Percentiles rank a stretch among this genome's conserved stretches.
phyloP scores from a whole-genome alignment of 2,329 filamentous ascomycete genomes.

The Camptophora hylomeconis region DNA sequence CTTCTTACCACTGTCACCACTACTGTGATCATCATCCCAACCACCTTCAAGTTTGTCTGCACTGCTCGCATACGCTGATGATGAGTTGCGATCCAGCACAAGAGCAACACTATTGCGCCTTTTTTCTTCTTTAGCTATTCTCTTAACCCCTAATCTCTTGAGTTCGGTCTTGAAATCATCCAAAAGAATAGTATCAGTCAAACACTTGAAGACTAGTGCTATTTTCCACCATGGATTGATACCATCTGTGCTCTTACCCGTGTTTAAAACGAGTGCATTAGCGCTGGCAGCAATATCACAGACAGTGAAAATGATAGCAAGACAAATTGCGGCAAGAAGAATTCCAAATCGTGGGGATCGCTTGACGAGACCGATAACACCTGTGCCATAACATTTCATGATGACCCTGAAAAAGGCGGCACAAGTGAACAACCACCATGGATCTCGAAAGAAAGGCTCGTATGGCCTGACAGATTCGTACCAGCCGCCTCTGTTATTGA shows the following conservation, averaged over 20 bases:
- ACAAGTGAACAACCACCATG: conserved; percentile 56
- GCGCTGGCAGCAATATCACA: conserved; percentile 49
- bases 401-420: conserved; percentile 45
- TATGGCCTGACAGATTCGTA: conserved; percentile 45
- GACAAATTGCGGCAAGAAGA: conserved; percentile 45
- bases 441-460: conserved; percentile 50
- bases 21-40: conserved; percentile 1
- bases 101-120: conserved; percentile 13
- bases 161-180: conserved; percentile 53
- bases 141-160: conserved; percentile 14
- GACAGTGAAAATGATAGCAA: conserved; percentile 47
- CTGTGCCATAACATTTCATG: conserved; percentile 39
- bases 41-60: no score
- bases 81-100: no score
- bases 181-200: conserved; percentile 53
- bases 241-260: conserved; percentile 16
- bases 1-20: conserved; percentile 3
- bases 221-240: conserved; percentile 52
- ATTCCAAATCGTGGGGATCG: conserved; percentile 52
- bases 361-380: conserved; percentile 41
- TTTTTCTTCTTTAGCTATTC: conserved; percentile 14
- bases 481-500: conserved; percentile 40
- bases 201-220: conserved; percentile 52
- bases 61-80: no score
- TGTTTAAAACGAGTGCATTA: conserved; percentile 20